These are phyloP conservation scores for Triglochin maritima DNA, from an alignment of 106 monocot species.

Conservation along the genomic window DNA sequence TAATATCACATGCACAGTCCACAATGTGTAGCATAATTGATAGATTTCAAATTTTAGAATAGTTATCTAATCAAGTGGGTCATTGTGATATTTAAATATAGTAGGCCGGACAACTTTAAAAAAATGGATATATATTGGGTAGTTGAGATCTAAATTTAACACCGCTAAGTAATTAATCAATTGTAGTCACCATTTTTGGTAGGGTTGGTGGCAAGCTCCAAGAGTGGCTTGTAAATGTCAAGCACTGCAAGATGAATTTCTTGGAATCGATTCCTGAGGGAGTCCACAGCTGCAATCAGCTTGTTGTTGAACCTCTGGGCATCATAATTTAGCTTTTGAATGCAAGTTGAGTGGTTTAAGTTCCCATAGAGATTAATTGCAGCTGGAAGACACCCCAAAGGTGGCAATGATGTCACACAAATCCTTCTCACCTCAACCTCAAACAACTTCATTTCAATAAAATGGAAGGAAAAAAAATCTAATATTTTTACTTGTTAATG, in stretches of 20 bases:
- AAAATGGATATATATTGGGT: too few species aligned
- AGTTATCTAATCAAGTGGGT: too few species aligned
- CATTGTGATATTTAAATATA: too few species aligned
- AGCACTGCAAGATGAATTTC: slow-evolving; percentile 8
- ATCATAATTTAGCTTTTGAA: slow-evolving; percentile 6
- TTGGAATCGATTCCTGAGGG: slow-evolving; percentile 1
- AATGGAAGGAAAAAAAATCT: neutral
- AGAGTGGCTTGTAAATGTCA: slow-evolving; percentile 12
- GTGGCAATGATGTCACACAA: slow-evolving; percentile 13
- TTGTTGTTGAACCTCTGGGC: slow-evolving; percentile 8
- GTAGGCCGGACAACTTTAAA: too few species aligned
- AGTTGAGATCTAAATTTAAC: neutral
- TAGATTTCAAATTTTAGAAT: too few species aligned
- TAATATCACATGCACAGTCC: too few species aligned
- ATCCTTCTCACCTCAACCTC: slow-evolving; percentile 14
- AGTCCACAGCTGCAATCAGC: neutral
- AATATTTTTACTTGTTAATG: neutral
- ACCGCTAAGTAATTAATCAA: neutral
- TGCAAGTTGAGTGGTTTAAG: neutral
- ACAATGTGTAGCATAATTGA: too few species aligned
- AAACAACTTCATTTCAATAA: slow-evolving; percentile 6
- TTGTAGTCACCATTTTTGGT: slow-evolving; percentile 10
- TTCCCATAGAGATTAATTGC: slow-evolving; percentile 12
- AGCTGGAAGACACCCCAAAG: slow-evolving; percentile 18
- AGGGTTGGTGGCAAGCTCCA: slow-evolving; percentile 14